Base-by-base conservation (phyloP, 106 monocot species). In the Allium fistulosum region DNA sequence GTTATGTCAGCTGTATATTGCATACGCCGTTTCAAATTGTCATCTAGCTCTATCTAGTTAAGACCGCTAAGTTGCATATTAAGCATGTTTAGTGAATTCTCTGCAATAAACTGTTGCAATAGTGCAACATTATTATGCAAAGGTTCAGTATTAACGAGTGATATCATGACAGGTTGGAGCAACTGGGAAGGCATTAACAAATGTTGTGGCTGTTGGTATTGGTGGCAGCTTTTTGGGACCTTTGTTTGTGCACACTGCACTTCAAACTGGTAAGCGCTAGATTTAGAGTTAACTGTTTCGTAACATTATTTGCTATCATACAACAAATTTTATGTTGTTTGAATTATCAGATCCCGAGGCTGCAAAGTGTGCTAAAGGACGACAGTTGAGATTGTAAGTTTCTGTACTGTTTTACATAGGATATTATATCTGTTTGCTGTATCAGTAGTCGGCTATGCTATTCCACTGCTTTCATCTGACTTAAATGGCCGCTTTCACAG, bases 181-280 rank as follows among this genome's bases (percentile, higher is more conserved):
- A 72, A 95, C 95, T 22, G 95, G 95, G 59, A 95, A 91, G 73
- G 71, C 85, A 63, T 74, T 95, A 66, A 83, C 77, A 74, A 86
- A 95, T 91, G 91, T 88, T 62, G 88, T 95, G 53, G 74, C 95
- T 51, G 72, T 95, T 76, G 95, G 91, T 71, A 95, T 95, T 74
- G 95, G 95, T 61, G 95, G 95, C 16, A 95, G 95, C 69, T 95
- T 88, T 79, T 75, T 95, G 27, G 95, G 95, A 9, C 95, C 95
- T 53, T 74, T 95, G 37, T 95, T 95, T 82, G 91, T 95, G 53
- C 95, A 95, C 51, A 86, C 91, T 66, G 95, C 95, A 68, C 95
- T 95, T 69, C 95, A 95, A 77, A 86, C 85, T 78, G 95, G 95
- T 95, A 69, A 61, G 2, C 2, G 5, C 37, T 37, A 37, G 37